Evolutionary conservation across 2,329 filamentous ascomycete genomes (phyloP).

Genomic region (Monosporascus sp.): DNA sequence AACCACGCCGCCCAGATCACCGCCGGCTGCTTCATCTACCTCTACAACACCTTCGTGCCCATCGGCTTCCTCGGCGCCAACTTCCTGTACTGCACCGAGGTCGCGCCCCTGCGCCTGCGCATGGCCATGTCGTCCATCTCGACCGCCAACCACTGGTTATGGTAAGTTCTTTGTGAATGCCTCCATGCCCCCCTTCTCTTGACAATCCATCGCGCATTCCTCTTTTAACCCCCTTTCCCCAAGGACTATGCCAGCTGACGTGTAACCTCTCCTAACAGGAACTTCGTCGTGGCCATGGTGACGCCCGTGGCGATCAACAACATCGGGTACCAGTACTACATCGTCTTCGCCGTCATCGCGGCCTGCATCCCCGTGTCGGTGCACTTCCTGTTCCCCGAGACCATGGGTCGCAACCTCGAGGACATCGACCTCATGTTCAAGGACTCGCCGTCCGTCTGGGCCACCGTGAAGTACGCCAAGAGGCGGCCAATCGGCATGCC

Average conservation of each 20-base stretch:
- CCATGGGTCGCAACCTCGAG: conserved; percentile 44
- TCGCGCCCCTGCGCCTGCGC: conserved; percentile 45
- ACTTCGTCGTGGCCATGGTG: conserved; percentile 39
- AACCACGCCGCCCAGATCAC: conserved; percentile 44
- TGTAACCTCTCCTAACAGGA: conserved; percentile 16
- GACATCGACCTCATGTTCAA: conserved; percentile 39
- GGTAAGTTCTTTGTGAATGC: conserved; percentile 20
- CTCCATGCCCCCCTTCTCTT: not conserved
- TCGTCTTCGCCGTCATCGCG: conserved; percentile 42
- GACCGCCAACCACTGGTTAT: conserved; percentile 49
- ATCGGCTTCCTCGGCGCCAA: conserved; percentile 55
- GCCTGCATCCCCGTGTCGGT: conserved; percentile 39
- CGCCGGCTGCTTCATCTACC: conserved; percentile 50
- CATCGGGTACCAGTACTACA: conserved; percentile 48
- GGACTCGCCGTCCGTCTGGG: conserved; percentile 30
- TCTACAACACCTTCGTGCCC: conserved; percentile 56
- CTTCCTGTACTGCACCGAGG: conserved; percentile 55
- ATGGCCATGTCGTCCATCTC: conserved; percentile 52
- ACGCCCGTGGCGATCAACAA: conserved; percentile 41
- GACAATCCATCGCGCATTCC: too few relatives aligned
- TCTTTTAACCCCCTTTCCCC: too few relatives aligned
- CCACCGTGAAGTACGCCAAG: conserved; percentile 32
- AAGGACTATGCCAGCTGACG: too few relatives aligned
- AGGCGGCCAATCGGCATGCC: conserved; percentile 26
- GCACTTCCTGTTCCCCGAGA: conserved; percentile 41